These are phyloP conservation scores for Trichoderma simmonsii DNA, from an alignment of 2,329 filamentous ascomycete species.

Conservation along the genomic window DNA sequence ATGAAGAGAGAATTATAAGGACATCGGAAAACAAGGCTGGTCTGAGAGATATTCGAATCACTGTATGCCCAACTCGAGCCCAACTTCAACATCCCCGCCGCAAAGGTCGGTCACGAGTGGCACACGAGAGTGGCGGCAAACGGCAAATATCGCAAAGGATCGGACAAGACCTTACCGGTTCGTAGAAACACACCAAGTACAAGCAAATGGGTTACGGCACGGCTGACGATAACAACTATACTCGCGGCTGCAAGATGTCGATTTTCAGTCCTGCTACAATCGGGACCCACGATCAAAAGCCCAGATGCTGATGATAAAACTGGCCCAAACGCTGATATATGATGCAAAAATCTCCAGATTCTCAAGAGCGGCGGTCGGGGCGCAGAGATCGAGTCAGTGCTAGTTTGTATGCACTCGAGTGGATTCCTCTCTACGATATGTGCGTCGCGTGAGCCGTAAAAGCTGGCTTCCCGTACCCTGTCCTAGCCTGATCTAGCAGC, in stretches of 20 bases:
- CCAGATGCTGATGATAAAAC: not conserved
- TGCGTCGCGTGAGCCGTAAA: slow-evolving; percentile 13
- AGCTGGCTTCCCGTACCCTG: slow-evolving; percentile 2
- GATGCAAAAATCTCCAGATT: slow-evolving; percentile 14
- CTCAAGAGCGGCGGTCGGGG: slow-evolving; percentile 17
- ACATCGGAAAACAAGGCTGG: not conserved
- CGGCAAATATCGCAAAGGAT: slow-evolving; percentile 13
- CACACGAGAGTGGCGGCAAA: slow-evolving; percentile 1
- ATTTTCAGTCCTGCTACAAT: not conserved
- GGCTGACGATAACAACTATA: not conserved
- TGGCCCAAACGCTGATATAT: not conserved
- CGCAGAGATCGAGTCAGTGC: slow-evolving; percentile 10
- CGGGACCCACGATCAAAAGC: not conserved
- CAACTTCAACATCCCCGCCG: slow-evolving; percentile 12
- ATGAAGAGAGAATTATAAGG: not conserved
- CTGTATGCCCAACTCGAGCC: slow-evolving; percentile 14
- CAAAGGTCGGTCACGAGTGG: slow-evolving; percentile 14
- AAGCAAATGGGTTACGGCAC: not conserved
- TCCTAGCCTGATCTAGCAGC: not conserved
- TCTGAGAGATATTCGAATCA: not conserved
- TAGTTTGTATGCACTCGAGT: slow-evolving; percentile 15
- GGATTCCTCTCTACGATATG: slow-evolving; percentile 3
- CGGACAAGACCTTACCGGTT: not conserved
- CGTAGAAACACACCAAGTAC: not conserved
- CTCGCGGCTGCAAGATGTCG: not conserved